Evolutionary conservation across 768 basidiomycete species (phyloP).

Genomic region (Paxillus rubicundulus): DNA sequence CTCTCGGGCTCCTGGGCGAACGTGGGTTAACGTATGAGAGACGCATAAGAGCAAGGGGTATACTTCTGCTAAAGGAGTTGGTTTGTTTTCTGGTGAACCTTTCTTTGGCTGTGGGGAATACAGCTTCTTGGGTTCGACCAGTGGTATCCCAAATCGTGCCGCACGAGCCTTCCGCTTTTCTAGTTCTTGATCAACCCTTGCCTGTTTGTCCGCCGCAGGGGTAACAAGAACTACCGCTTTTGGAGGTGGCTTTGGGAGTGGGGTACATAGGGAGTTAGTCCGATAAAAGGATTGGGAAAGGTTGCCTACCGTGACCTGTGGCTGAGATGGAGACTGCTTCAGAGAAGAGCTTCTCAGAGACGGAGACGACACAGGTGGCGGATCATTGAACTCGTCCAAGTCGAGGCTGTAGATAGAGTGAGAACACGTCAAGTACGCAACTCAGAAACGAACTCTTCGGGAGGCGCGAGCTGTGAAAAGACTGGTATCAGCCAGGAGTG

Average conservation of each 20-base stretch:
- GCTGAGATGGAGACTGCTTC: constrained; percentile 5
- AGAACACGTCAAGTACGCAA: background rate
- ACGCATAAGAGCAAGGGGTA: background rate
- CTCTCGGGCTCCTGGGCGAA: constrained; percentile 45
- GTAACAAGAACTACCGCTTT: background rate
- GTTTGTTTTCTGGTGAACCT: constrained; percentile 1
- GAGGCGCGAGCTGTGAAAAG: constrained; percentile 28
- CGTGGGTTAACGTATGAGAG: background rate
- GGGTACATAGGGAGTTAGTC: background rate
- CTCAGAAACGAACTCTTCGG: constrained; percentile 27
- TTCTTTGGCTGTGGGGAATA: constrained; percentile 24
- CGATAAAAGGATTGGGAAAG: background rate
- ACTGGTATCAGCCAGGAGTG: constrained; percentile 2
- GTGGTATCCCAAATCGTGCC: constrained; percentile 67
- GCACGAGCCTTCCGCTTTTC: constrained; percentile 62
- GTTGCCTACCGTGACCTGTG: background rate
- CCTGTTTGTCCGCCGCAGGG: background rate
- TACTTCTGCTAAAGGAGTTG: background rate
- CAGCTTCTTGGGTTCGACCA: constrained; percentile 43
- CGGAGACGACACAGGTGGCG: constrained; percentile 9
- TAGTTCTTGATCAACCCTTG: constrained; percentile 43
- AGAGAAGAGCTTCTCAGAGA: background rate
- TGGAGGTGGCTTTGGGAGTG: constrained; percentile 4
- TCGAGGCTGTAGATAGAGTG: constrained; percentile 35
- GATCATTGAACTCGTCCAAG: constrained; percentile 29